A percentile compares a stretch with the other conserved stretches of the same genome.
These are phyloP conservation scores for Lichtheimia ramosa DNA, from an alignment of 371 early-diverging fungal genomes.

Conservation along the genomic window DNA sequence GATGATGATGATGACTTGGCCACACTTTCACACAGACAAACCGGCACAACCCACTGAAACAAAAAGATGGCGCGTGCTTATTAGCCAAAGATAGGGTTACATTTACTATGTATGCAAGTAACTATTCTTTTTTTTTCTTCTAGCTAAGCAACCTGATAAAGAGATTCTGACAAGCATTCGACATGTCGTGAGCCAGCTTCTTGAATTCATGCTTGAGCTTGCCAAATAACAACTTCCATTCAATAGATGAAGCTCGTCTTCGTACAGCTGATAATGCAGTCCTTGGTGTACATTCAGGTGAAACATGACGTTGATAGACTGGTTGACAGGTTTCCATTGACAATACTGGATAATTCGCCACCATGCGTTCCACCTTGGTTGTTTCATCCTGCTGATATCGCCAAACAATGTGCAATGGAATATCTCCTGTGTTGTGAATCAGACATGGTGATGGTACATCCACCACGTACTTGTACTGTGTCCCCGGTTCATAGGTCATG, in stretches of 20 bases:
- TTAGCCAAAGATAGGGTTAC: no score
- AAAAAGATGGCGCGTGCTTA: no score
- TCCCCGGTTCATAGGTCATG: not conserved
- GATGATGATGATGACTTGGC: no score
- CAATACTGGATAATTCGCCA: not conserved
- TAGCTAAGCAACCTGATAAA: not conserved
- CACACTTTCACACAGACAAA: no score
- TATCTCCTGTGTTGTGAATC: conserved; percentile 5
- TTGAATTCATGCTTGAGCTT: not conserved
- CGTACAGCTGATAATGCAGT: not conserved
- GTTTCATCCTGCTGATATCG: not conserved
- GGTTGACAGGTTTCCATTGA: conserved; percentile 3
- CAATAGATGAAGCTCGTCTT: not conserved
- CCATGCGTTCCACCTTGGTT: not conserved
- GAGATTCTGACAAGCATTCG: not conserved
- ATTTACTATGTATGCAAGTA: no score
- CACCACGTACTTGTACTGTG: conserved; percentile 5
- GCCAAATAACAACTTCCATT: not conserved
- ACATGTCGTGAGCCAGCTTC: not conserved
- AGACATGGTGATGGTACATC: conserved; percentile 19
- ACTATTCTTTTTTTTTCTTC: no score
- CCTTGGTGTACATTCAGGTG: not conserved
- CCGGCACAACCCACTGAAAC: no score
- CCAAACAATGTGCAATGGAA: conserved; percentile 1
- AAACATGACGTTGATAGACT: not conserved